Percentiles rank a stretch among this genome's conserved stretches.
These are phyloP conservation scores for Candida incommunis DNA, from an alignment of 805 yeast species.

Conservation along the genomic window DNA sequence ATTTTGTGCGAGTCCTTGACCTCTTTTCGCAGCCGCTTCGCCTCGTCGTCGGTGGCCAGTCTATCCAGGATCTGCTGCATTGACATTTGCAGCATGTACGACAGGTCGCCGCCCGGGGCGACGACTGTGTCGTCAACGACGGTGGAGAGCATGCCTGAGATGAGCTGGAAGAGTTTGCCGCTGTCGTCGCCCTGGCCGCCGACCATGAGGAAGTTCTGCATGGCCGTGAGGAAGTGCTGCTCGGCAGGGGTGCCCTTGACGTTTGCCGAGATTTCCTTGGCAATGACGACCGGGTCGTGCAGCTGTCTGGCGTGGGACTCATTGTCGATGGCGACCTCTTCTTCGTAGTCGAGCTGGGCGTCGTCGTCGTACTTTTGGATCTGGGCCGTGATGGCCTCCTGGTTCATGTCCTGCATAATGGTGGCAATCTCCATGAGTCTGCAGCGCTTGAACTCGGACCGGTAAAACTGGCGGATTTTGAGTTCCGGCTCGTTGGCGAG, in stretches of 20 bases:
- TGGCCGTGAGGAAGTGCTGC: constrained; percentile 42
- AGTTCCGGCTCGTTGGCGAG: constrained; percentile 19
- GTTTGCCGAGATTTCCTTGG: constrained; percentile 42
- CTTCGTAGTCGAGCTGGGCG: constrained; percentile 41
- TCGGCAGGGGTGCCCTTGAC: constrained; percentile 47
- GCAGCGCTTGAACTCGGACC: constrained; percentile 44
- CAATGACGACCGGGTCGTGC: constrained; percentile 58
- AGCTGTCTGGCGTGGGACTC: constrained; percentile 18
- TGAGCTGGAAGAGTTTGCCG: constrained; percentile 38
- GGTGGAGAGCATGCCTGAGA: constrained; percentile 52
- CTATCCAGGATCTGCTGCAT: constrained; percentile 58
- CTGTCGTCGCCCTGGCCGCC: constrained; percentile 25
- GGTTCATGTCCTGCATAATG: constrained; percentile 36
- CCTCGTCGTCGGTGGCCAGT: constrained; percentile 75
- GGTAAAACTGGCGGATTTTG: constrained; percentile 34
- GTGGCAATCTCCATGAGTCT: constrained; percentile 41
- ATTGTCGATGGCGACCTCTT: constrained; percentile 23
- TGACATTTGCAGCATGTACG: constrained; percentile 61
- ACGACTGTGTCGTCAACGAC: constrained; percentile 36
- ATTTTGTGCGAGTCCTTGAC: constrained; percentile 37
- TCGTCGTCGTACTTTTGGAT: constrained; percentile 45
- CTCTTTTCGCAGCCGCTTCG: constrained; percentile 52
- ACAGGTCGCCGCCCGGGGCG: constrained; percentile 31
- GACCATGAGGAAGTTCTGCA: constrained; percentile 49
- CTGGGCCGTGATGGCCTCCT: constrained; percentile 49